Conservation (phyloP, 2,329 filamentous ascomycete genomes). For the Celoporthe dispersa region DNA sequence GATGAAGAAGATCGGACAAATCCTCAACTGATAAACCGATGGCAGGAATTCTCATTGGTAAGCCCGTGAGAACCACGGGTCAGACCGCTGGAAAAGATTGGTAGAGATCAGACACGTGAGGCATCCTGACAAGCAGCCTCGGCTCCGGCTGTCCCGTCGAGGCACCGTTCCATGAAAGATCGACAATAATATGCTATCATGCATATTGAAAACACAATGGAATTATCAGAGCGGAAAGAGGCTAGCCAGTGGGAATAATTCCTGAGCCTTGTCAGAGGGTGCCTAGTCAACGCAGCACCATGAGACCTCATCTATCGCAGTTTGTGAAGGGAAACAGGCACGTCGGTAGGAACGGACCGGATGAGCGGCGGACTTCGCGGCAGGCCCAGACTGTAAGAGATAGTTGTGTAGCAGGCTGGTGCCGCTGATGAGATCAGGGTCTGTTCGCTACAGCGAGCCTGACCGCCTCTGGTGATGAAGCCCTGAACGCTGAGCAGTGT, state of each 20-base stretch:
- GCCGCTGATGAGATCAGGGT: background rate
- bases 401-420: conserved; percentile 15
- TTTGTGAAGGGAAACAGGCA: conserved; percentile 41
- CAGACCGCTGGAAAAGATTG: background rate
- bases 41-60: conserved; percentile 2
- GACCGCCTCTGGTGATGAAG: background rate
- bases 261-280: conserved; percentile 18
- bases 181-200: conserved; percentile 30
- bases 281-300: conserved; percentile 30
- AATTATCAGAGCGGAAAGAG: conserved; percentile 35
- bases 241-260: conserved; percentile 22
- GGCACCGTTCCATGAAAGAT: conserved; percentile 13
- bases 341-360: conserved; percentile 49
- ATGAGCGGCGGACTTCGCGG: conserved; percentile 38
- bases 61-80: background rate
- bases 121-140: conserved; percentile 1
- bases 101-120: conserved; percentile 16
- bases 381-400: conserved; percentile 22
- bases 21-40: conserved; percentile 11
- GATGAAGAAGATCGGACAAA: conserved; percentile 30
- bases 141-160: background rate
- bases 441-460: background rate
- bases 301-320: conserved; percentile 36
- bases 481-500: background rate
- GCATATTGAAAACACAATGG: conserved; percentile 34